Evolutionary conservation across 148 eudicot species (phyloP), one percentile per base, ranked within the genome.

Genomic region (Camellia japonica): DNA sequence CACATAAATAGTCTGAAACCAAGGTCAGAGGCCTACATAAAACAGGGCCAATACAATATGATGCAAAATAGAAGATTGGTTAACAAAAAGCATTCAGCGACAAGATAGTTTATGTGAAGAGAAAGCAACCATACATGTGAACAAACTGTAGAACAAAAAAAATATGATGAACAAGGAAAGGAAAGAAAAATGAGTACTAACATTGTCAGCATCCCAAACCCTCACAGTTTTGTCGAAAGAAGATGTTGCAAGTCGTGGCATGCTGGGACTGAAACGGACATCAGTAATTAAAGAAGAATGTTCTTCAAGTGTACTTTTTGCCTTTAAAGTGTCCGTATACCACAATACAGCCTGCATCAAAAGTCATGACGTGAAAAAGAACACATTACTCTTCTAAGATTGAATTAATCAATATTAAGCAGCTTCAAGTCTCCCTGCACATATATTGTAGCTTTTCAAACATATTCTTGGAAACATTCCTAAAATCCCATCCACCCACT

Each of bases 141-240:
- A 13, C 4, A 56, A 14, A 3, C 6, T 19, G 9, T 6, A 20
- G 2, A 64, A 11, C n/a, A 41, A 8, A 14, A 67, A 19, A 6
- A 47, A 7, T 3, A 10, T n/a, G 13, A 63, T 55, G 15, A 63
- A 30, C 11, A 5, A 66, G 16, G 56, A 44, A 61, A 69, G 16
- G 16, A 47, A 62, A 54, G 59, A 18, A 58, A 20, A 30, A 71
- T 55, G 59, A 71, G 44, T 43, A 89, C 98, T 83, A 52, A 94
- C 98, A 83, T 89, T 92, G 61, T 94, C 98, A 42, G 87, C 91
- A 82, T 94, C 97, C 98, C 98, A 94, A 80, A 94, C 95, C 85
- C 97, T 83, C 69, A 94, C 97, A 79, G 97, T 87, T 84, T 91
- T 94, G 82, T 94, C 98, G 82, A 90, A 94, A 51, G 98, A 94